These are phyloP conservation scores for Neofusicoccum parvum DNA, from an alignment of 2,329 filamentous ascomycete species.

Conservation along the genomic window DNA sequence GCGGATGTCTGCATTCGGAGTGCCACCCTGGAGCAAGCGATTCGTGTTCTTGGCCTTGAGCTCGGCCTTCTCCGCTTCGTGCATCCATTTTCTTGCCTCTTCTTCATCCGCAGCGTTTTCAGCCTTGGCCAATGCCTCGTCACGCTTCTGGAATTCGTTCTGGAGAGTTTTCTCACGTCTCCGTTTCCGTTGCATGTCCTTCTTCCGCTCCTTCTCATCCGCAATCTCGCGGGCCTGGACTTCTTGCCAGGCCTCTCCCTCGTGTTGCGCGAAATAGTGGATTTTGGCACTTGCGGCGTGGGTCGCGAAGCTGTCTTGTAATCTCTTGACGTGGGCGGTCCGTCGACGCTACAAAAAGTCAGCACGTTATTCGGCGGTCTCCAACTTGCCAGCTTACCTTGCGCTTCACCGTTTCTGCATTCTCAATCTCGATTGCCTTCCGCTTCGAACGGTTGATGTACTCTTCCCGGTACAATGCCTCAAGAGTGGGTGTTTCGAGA, in stretches of 20 bases:
- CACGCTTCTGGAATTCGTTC: slow-evolving; percentile 82
- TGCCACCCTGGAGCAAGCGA: slow-evolving; percentile 81
- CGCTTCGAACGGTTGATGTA: slow-evolving; percentile 62
- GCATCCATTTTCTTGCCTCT: slow-evolving; percentile 77
- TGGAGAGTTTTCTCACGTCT: slow-evolving; percentile 92
- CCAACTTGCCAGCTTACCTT: slow-evolving; percentile 52
- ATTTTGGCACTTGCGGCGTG: slow-evolving; percentile 73
- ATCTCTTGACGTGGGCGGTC: slow-evolving; percentile 57
- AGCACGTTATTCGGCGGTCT: slow-evolving; percentile 14
- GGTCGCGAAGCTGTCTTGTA: slow-evolving; percentile 62
- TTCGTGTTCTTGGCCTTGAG: slow-evolving; percentile 93
- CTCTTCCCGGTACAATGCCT: slow-evolving; percentile 51
- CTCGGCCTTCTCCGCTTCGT: slow-evolving; percentile 84
- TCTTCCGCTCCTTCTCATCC: slow-evolving; percentile 98
- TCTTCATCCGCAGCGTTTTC: slow-evolving; percentile 78
- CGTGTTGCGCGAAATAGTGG: slow-evolving; percentile 75
- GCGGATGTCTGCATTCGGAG: slow-evolving; percentile 70
- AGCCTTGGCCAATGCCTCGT: slow-evolving; percentile 75
- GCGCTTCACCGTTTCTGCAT: slow-evolving; percentile 64
- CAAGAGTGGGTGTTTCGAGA: slow-evolving; percentile 55
- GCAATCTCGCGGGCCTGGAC: slow-evolving; percentile 88
- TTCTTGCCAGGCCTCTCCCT: slow-evolving; percentile 78
- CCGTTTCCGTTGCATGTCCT: slow-evolving; percentile 98
- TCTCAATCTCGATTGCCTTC: slow-evolving; percentile 67
- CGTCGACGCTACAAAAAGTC: slow-evolving; percentile 57